Base-by-base conservation (phyloP, 768 basidiomycete species). In the Rhodosporidiobolus odoratus region DNA sequence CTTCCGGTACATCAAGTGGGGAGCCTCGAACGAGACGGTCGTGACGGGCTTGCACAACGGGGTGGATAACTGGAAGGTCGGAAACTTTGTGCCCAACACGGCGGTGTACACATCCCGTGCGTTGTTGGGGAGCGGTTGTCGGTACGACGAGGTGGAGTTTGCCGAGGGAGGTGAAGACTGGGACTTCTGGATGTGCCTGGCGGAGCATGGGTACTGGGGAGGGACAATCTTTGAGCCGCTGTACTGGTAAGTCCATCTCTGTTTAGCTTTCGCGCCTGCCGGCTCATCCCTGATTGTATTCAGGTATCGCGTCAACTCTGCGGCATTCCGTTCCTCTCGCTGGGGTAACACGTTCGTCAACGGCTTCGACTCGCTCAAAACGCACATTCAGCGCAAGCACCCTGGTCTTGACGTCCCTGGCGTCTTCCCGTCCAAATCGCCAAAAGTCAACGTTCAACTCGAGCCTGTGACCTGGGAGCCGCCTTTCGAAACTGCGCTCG, bases 111-210 rank as follows among this genome's bases (percentile, higher is more conserved):
- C 71, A 27, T 40, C 32, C 27, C 21, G 62, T 1, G 53, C 59
- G 17, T 25, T 75, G 23, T 0, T 13, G 0, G 4, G 17, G 25
- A 66, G 65, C 47, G 48, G 40, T 2, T 75, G 74, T 40, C 45
- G 69, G 17, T 75, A 75, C 59, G 69, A 75, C 50, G 71, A 72
- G 58, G 43, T 41, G 17, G 59, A 63, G 52, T 73, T 75, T 32
- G 16, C 35, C 16, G 57, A 37, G 23, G 75, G 75, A 17, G 75
- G 75, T 30, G 75, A 75, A 53, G 75, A 75, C 57, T 75, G 75
- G 75, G 75, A 75, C 56, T 75, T 75, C 32, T 75, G 75, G 75
- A 69, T 75, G 67, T 75, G 75, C 43, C 47, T 75, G 52, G 75
- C 75, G 27, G 69, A 68, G 27, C 19, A 58, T 9, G 75, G 75